Base-by-base conservation (phyloP, 106 monocot species). In the Dioscorea alata region DNA sequence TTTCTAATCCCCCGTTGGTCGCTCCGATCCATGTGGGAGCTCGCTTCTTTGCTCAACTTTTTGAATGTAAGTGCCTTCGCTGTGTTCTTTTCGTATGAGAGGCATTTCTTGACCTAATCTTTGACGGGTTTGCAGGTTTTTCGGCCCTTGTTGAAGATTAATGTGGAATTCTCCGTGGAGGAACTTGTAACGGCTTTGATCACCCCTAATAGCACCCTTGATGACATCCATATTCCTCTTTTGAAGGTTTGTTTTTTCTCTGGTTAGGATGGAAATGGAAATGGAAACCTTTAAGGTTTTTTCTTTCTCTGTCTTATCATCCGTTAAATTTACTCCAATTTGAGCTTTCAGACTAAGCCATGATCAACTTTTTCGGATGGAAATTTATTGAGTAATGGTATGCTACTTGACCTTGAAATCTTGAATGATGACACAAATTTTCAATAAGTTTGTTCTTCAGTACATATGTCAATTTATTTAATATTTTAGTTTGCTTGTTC, bases 111-210 rank as follows among this genome's bases (percentile, higher is more conserved):
- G 17, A 2, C 50, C 48, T 66, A 69, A 60, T 13, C 16, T 2
- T 10, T 53, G 25, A 21, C 24, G 24, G 62, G 33, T 19, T 13
- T 53, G 63, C 34, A 99, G 97, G 79, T 87, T 66, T 99, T 99
- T 65, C 67, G 92, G 67, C 86, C 92, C 4, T 57, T 99, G 31
- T 61, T 99, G 70, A 99, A 99, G 65, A 85, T 99, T 35, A 56
- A 63, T 49, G 83, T 70, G 48, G 97, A 99, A 79, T 87, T 85
- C 73, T 84, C 97, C 0, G 92, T 87, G 1, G 97, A 99, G 69
- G 97, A 99, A 81, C 89, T 99, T 12, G 97, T 92, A 83, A 85
- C 84, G 12, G 89, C 97, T 33, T 54, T 99, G 53, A 83, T 99
- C 28, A 67, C 75, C 24, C 89, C 97, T 12, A 92, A 99, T 49